Evolutionary conservation across 2,329 filamentous ascomycete genomes (phyloP), one percentile per base, ranked within the genome.

Genomic region (Fusarium nisikadoi): DNA sequence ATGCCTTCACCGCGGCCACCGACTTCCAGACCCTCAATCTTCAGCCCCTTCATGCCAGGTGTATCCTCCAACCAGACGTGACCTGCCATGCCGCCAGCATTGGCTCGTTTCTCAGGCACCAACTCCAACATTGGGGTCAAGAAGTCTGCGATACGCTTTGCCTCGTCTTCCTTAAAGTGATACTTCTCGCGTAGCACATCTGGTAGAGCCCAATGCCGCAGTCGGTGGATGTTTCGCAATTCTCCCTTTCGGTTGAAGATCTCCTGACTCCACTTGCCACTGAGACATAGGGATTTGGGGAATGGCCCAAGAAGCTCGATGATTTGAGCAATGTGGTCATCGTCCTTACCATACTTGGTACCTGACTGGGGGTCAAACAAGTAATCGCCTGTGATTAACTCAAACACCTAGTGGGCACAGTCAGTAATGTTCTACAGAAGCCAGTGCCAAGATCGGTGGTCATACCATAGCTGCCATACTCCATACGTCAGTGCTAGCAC

Each of bases 241-340:
- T 99, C 96, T 76, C 96, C 96, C 82, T 97, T 97, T 74, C 96
- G 91, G 81, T 98, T 98, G 86, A 99, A 99, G 71, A 99, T 99
- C 81, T 98, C 96, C 82, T 98, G 95, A 19, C 92, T 95, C 96
- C 96, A 98, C 83, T 98, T 98, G 56, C 96, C 96, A 3, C 93
- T 92, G 60, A 97, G 88, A 82, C 94, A 98, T 54, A 98, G 88
- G 8, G 93, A 93, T 81, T 97, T 97, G 59, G 96, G 95, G 80
- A 98, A 98, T 2, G 93, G 91, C 13, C 96, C 96, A 23, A 99
- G 90, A 9, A 99, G 88, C 82, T 99, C 96, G 80, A 99, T 98
- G 77, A 99, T 98, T 81, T 99, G 96, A 14, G 96, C 96, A 74
- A 99, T 98, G 84, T 99, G 96, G 80, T 99, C 96, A 84, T 99